These are phyloP conservation scores for Hansenula sp. DNA, from an alignment of 1,139 yeast species.

Conservation along the genomic window DNA sequence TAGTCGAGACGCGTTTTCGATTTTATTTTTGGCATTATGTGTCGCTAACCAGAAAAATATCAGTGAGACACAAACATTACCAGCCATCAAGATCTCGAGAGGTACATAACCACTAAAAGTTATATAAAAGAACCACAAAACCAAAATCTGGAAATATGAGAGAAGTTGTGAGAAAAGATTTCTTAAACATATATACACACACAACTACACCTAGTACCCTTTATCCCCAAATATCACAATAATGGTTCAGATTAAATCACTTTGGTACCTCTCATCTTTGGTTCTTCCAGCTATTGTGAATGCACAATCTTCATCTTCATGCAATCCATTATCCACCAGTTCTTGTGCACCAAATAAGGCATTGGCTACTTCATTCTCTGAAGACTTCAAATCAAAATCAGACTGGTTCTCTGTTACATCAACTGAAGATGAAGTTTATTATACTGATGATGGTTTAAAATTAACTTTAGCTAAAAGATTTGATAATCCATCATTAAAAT, in stretches of 20 bases:
- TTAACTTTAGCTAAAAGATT: constrained; percentile 55
- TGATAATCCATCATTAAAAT: constrained; percentile 72
- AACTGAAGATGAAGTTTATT: constrained; percentile 33
- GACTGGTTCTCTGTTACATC: constrained; percentile 35
- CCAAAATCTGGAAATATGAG: too few relatives aligned
- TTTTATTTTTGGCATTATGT: too few relatives aligned
- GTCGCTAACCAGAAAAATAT: too few relatives aligned
- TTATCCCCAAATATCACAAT: too few relatives aligned
- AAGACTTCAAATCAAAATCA: constrained; percentile 42
- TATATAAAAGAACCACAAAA: too few relatives aligned
- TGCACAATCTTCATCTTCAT: constrained; percentile 23
- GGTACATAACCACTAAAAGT: too few relatives aligned
- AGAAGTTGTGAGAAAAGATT: too few relatives aligned
- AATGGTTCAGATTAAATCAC: constrained; percentile 1
- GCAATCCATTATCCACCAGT: constrained; percentile 36
- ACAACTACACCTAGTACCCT: too few relatives aligned
- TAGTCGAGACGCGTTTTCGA: too few relatives aligned
- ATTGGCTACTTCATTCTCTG: constrained; percentile 48
- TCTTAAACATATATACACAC: too few relatives aligned
- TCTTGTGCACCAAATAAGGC: constrained; percentile 50
- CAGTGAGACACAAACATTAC: too few relatives aligned
- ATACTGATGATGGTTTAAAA: constrained; percentile 51
- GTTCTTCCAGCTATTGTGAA: constrained; percentile 3
- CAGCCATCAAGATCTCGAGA: too few relatives aligned
- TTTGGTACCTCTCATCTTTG: constrained; percentile 3